A percentile compares a stretch with the other conserved stretches of the same genome.
Evolutionary conservation across 345 rosid genomes (phyloP).

Genomic region (Erucastrum elatum): DNA sequence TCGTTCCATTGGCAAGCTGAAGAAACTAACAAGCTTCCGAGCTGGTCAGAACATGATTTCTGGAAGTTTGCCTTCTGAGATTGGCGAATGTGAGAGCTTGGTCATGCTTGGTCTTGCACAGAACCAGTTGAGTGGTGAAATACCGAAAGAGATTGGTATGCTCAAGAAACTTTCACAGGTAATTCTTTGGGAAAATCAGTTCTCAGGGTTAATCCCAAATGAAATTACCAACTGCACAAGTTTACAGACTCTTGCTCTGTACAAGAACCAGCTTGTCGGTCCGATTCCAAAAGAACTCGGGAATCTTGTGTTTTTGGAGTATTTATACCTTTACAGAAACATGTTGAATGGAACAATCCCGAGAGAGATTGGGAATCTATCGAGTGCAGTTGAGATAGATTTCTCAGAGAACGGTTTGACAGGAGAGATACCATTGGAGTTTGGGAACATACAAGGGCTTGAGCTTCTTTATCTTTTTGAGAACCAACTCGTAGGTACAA

Average conservation of each 20-base stretch:
- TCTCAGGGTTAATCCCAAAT: constrained; percentile 67
- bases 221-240: constrained; percentile 75
- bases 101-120: constrained; percentile 85
- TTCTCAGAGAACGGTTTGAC: constrained; percentile 74
- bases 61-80: constrained; percentile 73
- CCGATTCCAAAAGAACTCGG: constrained; percentile 67
- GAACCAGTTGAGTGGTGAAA: constrained; percentile 56
- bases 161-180: constrained; percentile 56
- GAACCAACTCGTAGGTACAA: constrained; percentile 64
- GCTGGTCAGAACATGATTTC: constrained; percentile 88
- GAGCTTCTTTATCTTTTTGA: constrained; percentile 77
- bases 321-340: constrained; percentile 72
- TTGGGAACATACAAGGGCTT: constrained; percentile 58
- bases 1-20: constrained; percentile 61
- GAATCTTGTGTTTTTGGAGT: constrained; percentile 43
- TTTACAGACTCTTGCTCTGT: constrained; percentile 64
- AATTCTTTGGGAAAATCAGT: constrained; percentile 73
- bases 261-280: constrained; percentile 76
- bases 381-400: constrained; percentile 67
- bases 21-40: constrained; percentile 55
- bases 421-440: constrained; percentile 74
- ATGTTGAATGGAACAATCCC: constrained; percentile 72
- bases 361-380: constrained; percentile 75
- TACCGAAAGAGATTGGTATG: constrained; percentile 77
- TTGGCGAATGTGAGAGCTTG: constrained; percentile 67